phyloP scores from a whole-genome alignment of 768 basidiomycete genomes.

The Mycena vitilis region DNA sequence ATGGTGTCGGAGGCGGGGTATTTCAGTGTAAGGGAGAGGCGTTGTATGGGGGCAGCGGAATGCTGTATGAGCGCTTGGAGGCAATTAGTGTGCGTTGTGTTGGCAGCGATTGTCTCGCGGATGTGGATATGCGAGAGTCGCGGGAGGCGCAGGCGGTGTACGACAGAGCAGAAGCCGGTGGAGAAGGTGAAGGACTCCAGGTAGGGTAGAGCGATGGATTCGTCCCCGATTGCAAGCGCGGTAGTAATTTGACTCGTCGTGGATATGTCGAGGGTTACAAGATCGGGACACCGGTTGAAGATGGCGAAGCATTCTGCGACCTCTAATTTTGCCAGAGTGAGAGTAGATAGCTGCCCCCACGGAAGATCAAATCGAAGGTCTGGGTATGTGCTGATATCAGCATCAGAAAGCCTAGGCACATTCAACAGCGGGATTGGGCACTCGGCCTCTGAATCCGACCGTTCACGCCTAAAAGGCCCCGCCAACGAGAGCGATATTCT shows the following conservation, averaged over 20 bases:
- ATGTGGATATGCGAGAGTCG: slow-evolving; percentile 14
- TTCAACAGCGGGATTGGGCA: not conserved
- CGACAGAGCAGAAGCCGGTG: slow-evolving; percentile 14
- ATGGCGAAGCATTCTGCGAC: not conserved
- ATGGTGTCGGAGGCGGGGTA: slow-evolving; percentile 20
- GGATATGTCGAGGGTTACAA: slow-evolving; percentile 18
- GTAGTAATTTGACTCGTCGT: too few relatives aligned
- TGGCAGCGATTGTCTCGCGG: slow-evolving; percentile 13
- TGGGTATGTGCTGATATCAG: slow-evolving; percentile 6
- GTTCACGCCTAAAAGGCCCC: not conserved
- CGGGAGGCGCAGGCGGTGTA: slow-evolving; percentile 7
- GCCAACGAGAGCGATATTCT: slow-evolving; percentile 1
- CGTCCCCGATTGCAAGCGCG: too few relatives aligned
- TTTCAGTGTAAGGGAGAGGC: slow-evolving; percentile 11
- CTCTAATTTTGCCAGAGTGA: slow-evolving; percentile 4
- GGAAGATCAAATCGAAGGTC: slow-evolving; percentile 13
- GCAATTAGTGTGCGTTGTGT: not conserved
- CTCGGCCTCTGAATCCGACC: not conserved
- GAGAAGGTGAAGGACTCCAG: slow-evolving; percentile 21
- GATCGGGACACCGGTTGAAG: slow-evolving; percentile 5
- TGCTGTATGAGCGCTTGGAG: not conserved
- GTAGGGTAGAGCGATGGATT: not conserved
- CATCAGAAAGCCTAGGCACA: slow-evolving; percentile 6
- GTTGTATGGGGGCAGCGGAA: slow-evolving; percentile 3
- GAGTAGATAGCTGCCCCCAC: slow-evolving; percentile 15